Conservation (phyloP, 176 grass and related monocot species). For the Alopecurus myosuroides region DNA sequence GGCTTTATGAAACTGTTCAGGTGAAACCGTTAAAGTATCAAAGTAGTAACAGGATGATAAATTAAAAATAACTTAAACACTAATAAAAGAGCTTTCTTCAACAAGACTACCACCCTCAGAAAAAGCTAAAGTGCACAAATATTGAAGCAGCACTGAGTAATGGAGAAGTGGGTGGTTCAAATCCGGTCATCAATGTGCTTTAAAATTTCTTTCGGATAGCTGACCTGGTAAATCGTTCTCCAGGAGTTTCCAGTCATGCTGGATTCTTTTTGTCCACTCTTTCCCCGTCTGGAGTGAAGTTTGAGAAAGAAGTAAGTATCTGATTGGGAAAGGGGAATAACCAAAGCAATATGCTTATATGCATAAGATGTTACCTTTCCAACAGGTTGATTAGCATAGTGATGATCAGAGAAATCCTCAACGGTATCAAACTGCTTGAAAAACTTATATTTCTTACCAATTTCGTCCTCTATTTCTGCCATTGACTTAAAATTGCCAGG, state of each 20-base stretch:
- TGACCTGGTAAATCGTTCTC: conserved; percentile 89
- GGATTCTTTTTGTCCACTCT: conserved; percentile 79
- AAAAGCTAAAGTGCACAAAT: neutral
- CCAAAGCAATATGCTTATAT: neutral
- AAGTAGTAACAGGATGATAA: neutral
- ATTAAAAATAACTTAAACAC: neutral
- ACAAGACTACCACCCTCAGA: neutral
- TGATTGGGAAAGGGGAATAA: neutral
- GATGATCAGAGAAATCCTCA: conserved; percentile 68
- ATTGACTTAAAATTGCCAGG: conserved; percentile 39
- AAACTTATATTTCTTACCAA: conserved; percentile 59
- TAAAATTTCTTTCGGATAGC: neutral
- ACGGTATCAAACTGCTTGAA: conserved; percentile 92
- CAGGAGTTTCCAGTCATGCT: conserved; percentile 81
- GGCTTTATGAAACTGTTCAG: neutral
- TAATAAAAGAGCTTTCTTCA: conserved; percentile 2
- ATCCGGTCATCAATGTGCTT: neutral
- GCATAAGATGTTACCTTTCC: conserved; percentile 41
- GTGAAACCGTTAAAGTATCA: neutral
- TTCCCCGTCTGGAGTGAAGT: conserved; percentile 44
- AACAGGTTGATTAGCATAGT: conserved; percentile 37
- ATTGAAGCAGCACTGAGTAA: neutral
- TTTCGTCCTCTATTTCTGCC: conserved; percentile 63
- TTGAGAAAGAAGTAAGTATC: neutral
- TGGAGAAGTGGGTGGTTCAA: neutral